Base-by-base conservation (phyloP, 257 asterid species). In the Ballota nigra region DNA sequence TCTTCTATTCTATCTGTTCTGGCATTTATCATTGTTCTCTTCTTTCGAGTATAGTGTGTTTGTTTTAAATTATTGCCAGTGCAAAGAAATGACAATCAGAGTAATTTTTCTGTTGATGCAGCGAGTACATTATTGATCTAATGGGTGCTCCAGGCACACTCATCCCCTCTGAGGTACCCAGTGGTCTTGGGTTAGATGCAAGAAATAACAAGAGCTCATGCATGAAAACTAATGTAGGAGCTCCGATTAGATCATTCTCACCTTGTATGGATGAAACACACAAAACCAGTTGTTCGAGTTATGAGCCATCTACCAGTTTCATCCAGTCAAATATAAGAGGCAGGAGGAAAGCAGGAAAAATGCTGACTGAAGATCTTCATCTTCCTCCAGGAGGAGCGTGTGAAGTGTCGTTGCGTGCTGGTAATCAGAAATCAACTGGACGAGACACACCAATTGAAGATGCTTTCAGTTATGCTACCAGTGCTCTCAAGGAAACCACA, bases 81-180 rank as follows among this genome's bases (percentile, higher is more conserved):
- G 26, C 62, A 41, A 43, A 23, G 0, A 19, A 33, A 28, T 62
- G 53, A 53, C 47, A n/a, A 65, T 66, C 69, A 49, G 70, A 26
- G 45, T 70, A 31, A 52, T 69, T 71, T 62, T 66, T 47, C 8
- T 59, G 28, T 76, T 70, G 68, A 77, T 88, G 93, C 96, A 95
- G 99, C 61, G 99, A 95, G 86, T 90, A 83, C 77, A 95, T 95
- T 71, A 86, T 95, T 81, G 99, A 95, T 82, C 90, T 95, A 72
- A 95, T 95, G 99, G 97, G 99, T 80, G 98, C 98, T 80, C 99
- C 99, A 12, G 99, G 99, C 74, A 82, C 97, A 52, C 94, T 95
- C 76, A 95, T 92, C 77, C 99, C 99, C 33, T 76, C 89, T 22
- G 99, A 95, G 86, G 79, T 83, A 28, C 92, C 99, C 22, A 82